Conservation (phyloP, 371 early-diverging fungal species). For the Mucor piriformis region DNA sequence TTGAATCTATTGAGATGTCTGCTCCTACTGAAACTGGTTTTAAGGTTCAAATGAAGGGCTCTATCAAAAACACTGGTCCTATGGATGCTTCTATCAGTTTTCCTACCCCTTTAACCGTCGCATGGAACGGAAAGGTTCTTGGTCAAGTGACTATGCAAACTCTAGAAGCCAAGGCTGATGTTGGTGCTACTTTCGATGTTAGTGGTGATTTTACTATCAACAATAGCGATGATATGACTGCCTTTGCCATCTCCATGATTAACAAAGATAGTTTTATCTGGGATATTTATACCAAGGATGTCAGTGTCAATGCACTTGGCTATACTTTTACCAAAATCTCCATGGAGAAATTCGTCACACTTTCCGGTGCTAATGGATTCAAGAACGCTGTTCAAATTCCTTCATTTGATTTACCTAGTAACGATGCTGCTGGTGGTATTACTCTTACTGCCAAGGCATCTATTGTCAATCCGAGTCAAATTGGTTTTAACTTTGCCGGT, state of each 20-base stretch:
- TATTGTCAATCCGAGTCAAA: conserved; percentile 57
- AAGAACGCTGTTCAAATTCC: conserved; percentile 57
- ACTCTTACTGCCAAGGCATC: conserved; percentile 52
- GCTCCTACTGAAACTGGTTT: conserved; percentile 50
- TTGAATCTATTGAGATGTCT: conserved; percentile 54
- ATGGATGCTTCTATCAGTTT: conserved; percentile 64
- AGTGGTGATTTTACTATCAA: conserved; percentile 49
- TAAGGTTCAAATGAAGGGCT: conserved; percentile 60
- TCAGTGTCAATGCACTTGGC: conserved; percentile 62
- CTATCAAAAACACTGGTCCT: conserved; percentile 62
- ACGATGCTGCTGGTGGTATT: conserved; percentile 63
- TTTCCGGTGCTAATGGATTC: conserved; percentile 58
- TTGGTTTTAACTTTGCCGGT: conserved; percentile 54
- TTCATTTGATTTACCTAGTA: conserved; percentile 58
- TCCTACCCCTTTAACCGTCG: conserved; percentile 50
- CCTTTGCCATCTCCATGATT: conserved; percentile 59
- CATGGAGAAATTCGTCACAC: conserved; percentile 57
- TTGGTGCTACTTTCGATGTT: conserved; percentile 53
- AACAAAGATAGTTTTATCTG: conserved; percentile 58
- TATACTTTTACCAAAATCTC: conserved; percentile 58
- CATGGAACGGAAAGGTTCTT: conserved; percentile 52
- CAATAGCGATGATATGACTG: conserved; percentile 47
- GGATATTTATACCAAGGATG: conserved; percentile 54
- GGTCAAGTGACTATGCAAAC: conserved; percentile 56
- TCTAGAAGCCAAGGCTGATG: conserved; percentile 48